These are phyloP conservation scores for Rhodomyrtus psidioides DNA, from an alignment of 441 rosid genomes.

Conservation along the genomic window DNA sequence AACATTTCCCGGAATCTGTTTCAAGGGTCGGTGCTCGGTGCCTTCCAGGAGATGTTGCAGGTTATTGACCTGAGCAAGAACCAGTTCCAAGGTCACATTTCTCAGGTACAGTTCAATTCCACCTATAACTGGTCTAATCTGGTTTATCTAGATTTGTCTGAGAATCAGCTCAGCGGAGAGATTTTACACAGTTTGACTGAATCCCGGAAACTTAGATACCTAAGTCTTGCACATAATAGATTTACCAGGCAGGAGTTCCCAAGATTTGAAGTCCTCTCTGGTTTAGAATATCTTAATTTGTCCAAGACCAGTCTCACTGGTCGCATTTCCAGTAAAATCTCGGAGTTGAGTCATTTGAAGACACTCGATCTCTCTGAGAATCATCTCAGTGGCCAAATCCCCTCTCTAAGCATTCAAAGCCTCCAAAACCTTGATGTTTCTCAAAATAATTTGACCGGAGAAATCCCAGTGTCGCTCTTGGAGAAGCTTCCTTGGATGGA, in stretches of 20 bases:
- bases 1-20: slow-evolving; percentile 67
- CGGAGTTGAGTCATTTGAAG: slow-evolving; percentile 35
- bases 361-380: slow-evolving; percentile 73
- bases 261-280: slow-evolving; percentile 25
- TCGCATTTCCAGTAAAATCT: slow-evolving; percentile 48
- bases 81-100: slow-evolving; percentile 68
- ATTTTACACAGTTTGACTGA: slow-evolving; percentile 35
- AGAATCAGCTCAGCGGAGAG: slow-evolving; percentile 76
- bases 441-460: slow-evolving; percentile 69
- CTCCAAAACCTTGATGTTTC: slow-evolving; percentile 70
- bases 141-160: slow-evolving; percentile 77
- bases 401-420: slow-evolving; percentile 27
- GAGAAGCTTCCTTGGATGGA: slow-evolving; percentile 52
- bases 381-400: slow-evolving; percentile 57
- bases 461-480: slow-evolving; percentile 44
- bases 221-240: slow-evolving; percentile 73
- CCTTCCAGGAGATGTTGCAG: slow-evolving; percentile 38
- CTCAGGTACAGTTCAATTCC: slow-evolving; percentile 67
- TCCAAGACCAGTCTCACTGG: slow-evolving; percentile 61
- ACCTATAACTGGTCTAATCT: slow-evolving; percentile 47
- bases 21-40: slow-evolving; percentile 48
- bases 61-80: slow-evolving; percentile 73
- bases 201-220: slow-evolving; percentile 50
- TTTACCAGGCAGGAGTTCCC: slow-evolving; percentile 58
- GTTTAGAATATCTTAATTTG: slow-evolving; percentile 69